These are phyloP conservation scores for Arthrinium phaeospermum DNA, from an alignment of 2,329 filamentous ascomycete species.

Conservation along the genomic window DNA sequence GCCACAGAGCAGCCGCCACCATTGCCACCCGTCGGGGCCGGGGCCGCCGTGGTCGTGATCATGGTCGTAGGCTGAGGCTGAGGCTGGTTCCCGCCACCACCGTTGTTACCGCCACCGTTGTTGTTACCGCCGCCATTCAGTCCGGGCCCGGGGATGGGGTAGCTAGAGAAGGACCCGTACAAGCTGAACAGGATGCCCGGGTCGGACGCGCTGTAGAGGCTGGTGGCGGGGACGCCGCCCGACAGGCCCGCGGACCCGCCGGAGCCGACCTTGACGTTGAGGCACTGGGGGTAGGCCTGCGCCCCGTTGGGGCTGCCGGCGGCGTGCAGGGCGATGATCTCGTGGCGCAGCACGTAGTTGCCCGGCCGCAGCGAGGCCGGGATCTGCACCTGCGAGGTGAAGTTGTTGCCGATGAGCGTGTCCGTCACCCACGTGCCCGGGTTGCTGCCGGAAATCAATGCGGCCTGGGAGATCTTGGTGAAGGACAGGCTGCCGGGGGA, in stretches of 20 bases:
- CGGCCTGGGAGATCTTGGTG: conserved; percentile 36
- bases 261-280: conserved; percentile 48
- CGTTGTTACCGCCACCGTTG: neutral
- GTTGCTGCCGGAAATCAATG: conserved; percentile 34
- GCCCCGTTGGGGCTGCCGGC: conserved; percentile 48
- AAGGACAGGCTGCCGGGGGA: conserved; percentile 36
- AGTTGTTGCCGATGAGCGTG: conserved; percentile 53
- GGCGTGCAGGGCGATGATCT: conserved; percentile 56
- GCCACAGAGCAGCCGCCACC: conserved; percentile 15
- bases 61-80: neutral
- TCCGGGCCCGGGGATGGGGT: conserved; percentile 34
- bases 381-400: conserved; percentile 50
- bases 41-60: neutral
- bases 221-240: conserved; percentile 39
- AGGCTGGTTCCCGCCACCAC: neutral
- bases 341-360: conserved; percentile 56
- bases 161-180: conserved; percentile 30
- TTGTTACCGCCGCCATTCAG: conserved; percentile 20
- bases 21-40: neutral
- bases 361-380: conserved; percentile 48
- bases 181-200: conserved; percentile 35
- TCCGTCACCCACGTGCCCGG: conserved; percentile 43
- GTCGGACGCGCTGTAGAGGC: conserved; percentile 37
- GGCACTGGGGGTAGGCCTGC: conserved; percentile 43
- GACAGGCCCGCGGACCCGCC: conserved; percentile 40